Conservation (phyloP, 768 basidiomycete species). For the Termitomyces sp. region DNA sequence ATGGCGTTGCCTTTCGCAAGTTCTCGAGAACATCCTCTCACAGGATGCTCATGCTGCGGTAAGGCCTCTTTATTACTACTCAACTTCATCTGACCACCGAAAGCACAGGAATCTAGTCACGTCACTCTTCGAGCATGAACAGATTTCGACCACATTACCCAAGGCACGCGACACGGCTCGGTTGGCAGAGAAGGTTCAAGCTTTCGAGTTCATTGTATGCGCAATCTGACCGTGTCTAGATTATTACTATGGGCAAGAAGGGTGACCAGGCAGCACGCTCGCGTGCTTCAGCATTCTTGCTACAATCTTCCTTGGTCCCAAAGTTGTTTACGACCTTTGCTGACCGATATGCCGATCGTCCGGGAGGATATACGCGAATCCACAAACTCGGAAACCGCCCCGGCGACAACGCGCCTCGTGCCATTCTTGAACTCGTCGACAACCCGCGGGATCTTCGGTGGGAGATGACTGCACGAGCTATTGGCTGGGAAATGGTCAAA, state of each 20-base stretch:
- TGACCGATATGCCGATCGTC: constrained; percentile 72
- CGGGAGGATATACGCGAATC: constrained; percentile 94
- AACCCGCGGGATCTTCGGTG: constrained; percentile 84
- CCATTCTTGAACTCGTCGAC: constrained; percentile 94
- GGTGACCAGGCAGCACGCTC: constrained; percentile 67
- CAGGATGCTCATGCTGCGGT: constrained; percentile 92
- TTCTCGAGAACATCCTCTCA: constrained; percentile 91
- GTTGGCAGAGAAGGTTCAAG: constrained; percentile 82
- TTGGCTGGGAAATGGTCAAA: constrained; percentile 79
- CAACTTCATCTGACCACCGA: constrained; percentile 7
- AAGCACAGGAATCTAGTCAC: constrained; percentile 82
- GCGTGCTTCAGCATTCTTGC: constrained; percentile 75
- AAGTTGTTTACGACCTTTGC: constrained; percentile 83
- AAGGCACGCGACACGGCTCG: constrained; percentile 92
- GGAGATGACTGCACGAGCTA: constrained; percentile 83
- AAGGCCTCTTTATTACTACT: not conserved
- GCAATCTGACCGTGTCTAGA: constrained; percentile 36
- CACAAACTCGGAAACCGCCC: constrained; percentile 85
- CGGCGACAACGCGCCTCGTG: constrained; percentile 92
- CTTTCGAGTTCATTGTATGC: not conserved
- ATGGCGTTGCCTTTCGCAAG: constrained; percentile 90
- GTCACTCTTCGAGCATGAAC: constrained; percentile 90
- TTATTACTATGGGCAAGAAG: constrained; percentile 91
- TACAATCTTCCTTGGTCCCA: constrained; percentile 67
- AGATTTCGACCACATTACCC: constrained; percentile 92